phyloP scores from a whole-genome alignment of 1,139 yeast genomes.

The Diutina sp. region DNA sequence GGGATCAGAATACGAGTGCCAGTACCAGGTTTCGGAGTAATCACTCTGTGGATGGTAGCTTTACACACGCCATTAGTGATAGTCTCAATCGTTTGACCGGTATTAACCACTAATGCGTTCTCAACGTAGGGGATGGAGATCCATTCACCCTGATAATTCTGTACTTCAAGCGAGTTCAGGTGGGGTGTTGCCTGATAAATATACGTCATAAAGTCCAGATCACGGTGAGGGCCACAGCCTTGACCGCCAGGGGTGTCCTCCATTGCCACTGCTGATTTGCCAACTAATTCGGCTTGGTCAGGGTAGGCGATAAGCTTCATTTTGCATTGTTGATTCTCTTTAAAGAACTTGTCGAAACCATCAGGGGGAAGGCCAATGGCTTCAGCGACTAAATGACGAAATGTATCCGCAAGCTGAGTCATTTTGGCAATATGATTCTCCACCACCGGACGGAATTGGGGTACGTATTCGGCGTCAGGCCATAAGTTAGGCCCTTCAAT shows the following conservation, averaged over 20 bases:
- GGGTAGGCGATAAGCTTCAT: conserved; percentile 45
- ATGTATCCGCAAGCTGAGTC: conserved; percentile 28
- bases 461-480: conserved; percentile 38
- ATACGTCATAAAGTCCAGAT: conserved; percentile 50
- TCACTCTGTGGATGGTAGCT: conserved; percentile 59
- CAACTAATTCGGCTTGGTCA: conserved; percentile 17
- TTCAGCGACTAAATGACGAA: conserved; percentile 39
- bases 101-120: conserved; percentile 36
- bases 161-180: conserved; percentile 43
- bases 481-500: conserved; percentile 57
- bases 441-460: conserved; percentile 35
- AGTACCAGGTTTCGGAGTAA: conserved; percentile 38
- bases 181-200: conserved; percentile 46
- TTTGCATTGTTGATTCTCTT: conserved; percentile 39
- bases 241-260: conserved; percentile 35
- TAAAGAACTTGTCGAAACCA: conserved; percentile 37
- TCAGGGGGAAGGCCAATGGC: conserved; percentile 35
- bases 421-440: conserved; percentile 33
- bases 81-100: conserved; percentile 43
- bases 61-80: conserved; percentile 40
- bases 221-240: conserved; percentile 65
- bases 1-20: conserved; percentile 44
- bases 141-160: conserved; percentile 54
- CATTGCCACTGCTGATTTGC: conserved; percentile 15
- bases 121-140: conserved; percentile 33